Conservation (phyloP, 345 rosid species). For the Eucalyptus camaldulensis region DNA sequence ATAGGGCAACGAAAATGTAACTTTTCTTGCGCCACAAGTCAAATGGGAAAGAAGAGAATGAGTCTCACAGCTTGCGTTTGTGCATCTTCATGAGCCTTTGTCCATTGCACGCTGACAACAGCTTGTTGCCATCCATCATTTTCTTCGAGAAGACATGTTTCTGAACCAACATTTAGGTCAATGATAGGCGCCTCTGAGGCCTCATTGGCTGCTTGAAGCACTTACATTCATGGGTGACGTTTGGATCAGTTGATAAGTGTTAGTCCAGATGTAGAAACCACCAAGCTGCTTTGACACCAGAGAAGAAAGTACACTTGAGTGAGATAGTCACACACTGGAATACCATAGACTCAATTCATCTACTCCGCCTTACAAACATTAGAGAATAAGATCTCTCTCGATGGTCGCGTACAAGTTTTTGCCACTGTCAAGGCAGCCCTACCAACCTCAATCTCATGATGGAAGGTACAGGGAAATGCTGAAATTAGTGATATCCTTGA, state of each 20-base stretch:
- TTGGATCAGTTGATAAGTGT: slow-evolving; percentile 36
- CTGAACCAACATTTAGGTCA: slow-evolving; percentile 27
- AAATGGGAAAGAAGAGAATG: background rate
- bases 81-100: slow-evolving; percentile 10
- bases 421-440: background rate
- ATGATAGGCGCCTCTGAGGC: slow-evolving; percentile 33
- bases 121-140: background rate
- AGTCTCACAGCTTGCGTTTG: slow-evolving; percentile 20
- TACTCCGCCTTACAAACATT: background rate
- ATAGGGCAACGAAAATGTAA: background rate
- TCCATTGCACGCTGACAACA: background rate
- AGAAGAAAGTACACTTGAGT: background rate
- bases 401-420: background rate
- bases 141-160: slow-evolving; percentile 38
- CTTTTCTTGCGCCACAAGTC: background rate
- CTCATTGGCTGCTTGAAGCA: slow-evolving; percentile 12
- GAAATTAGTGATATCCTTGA: background rate
- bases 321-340: background rate
- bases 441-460: background rate
- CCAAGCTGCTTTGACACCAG: slow-evolving; percentile 43
- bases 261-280: slow-evolving; percentile 88
- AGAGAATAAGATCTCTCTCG: background rate
- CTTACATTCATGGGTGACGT: slow-evolving; percentile 32
- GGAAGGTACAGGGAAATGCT: background rate
- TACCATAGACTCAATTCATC: background rate